These are phyloP conservation scores for Fusarium mundagurra DNA, from an alignment of 2,329 filamentous ascomycete genomes.

Conservation along the genomic window DNA sequence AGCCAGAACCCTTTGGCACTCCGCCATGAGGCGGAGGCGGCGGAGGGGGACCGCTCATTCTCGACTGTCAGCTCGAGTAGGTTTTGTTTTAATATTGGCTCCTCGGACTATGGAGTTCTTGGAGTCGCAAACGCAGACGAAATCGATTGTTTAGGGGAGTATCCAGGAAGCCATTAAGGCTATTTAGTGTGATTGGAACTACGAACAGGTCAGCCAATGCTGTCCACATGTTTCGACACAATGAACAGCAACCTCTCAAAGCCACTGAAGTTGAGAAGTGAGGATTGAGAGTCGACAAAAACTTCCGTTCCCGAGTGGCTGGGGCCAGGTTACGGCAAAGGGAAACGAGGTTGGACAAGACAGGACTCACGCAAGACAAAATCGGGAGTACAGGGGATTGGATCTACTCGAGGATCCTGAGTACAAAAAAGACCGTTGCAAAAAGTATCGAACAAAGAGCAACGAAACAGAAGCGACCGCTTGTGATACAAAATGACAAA, in stretches of 20 bases:
- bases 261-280: neutral
- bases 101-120: conserved; percentile 13
- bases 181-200: conserved; percentile 25
- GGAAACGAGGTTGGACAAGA: conserved; percentile 31
- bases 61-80: conserved; percentile 37
- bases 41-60: conserved; percentile 74
- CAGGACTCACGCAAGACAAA: conserved; percentile 39
- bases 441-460: conserved; percentile 31
- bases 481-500: conserved; percentile 27
- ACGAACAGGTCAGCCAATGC: conserved; percentile 23
- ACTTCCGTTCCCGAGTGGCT: conserved; percentile 22
- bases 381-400: conserved; percentile 32
- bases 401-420: conserved; percentile 44
- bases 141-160: conserved; percentile 41
- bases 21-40: conserved; percentile 89
- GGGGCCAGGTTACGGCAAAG: conserved; percentile 20
- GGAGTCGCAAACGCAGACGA: conserved; percentile 25
- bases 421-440: conserved; percentile 30
- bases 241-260: neutral
- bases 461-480: conserved; percentile 17
- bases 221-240: neutral
- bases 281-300: conserved; percentile 4
- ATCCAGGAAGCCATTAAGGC: conserved; percentile 46
- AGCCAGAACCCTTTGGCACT: conserved; percentile 74
- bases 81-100: conserved; percentile 14